Conservation (phyloP, 345 rosid species). For the Camelina laxa region DNA sequence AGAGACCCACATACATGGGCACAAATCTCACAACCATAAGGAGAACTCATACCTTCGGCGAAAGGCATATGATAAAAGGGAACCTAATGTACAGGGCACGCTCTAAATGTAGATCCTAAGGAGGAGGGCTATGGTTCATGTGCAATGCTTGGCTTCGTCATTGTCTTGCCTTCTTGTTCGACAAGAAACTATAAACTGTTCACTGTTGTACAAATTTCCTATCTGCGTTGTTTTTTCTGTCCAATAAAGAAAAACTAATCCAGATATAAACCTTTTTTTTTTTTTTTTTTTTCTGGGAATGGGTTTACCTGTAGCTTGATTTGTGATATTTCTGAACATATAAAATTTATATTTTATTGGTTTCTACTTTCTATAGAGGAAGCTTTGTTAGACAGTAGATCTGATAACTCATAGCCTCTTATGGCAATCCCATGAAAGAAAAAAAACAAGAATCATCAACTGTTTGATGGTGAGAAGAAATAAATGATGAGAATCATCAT, state of each 20-base stretch:
- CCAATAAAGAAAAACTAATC: background rate
- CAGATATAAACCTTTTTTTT: no score
- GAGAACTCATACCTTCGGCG: no score
- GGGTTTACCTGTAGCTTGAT: background rate
- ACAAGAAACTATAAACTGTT: background rate
- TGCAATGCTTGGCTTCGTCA: no score
- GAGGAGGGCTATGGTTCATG: background rate
- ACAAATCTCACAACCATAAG: no score
- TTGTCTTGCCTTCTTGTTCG: background rate
- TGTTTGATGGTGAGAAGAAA: background rate
- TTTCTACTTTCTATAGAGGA: background rate
- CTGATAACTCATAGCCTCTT: background rate
- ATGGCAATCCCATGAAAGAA: no score
- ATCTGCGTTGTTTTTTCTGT: background rate
- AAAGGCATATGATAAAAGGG: no score
- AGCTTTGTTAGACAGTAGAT: background rate
- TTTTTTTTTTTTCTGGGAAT: background rate
- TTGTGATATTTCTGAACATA: background rate
- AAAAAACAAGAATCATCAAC: background rate
- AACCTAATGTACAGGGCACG: no score
- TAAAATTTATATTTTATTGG: background rate
- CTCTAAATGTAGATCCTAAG: no score
- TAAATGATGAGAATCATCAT: no score
- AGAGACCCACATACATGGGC: no score
- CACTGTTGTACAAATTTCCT: background rate